Percentiles rank a stretch among this genome's conserved stretches.
Evolutionary conservation across 495 filamentous ascomycete genomes (phyloP).

Genomic region (Penicillium psychrofluorescens): DNA sequence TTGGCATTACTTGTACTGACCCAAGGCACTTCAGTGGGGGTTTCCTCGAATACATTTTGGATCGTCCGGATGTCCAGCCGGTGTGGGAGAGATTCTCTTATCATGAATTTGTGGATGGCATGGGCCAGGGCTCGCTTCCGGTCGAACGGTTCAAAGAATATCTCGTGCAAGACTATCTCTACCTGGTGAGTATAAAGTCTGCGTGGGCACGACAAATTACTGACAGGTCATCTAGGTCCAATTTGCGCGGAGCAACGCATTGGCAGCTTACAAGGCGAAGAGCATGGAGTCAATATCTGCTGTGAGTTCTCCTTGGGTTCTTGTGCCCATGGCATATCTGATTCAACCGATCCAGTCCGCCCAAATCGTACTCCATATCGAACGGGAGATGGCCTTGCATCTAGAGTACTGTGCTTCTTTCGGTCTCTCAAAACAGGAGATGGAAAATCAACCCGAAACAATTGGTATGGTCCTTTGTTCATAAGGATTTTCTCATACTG

Average conservation of each 20-base stretch:
- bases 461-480: constrained; percentile 45
- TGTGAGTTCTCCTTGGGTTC: constrained; percentile 24
- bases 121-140: constrained; percentile 69
- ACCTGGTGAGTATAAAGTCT: constrained; percentile 47
- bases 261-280: constrained; percentile 76
- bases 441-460: constrained; percentile 65
- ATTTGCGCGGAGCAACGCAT: constrained; percentile 75
- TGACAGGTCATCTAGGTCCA: constrained; percentile 49
- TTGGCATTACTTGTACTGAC: constrained; percentile 6
- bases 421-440: constrained; percentile 67
- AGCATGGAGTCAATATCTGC: constrained; percentile 64
- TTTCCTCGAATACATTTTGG: constrained; percentile 80
- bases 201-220: too few relatives aligned
- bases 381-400: constrained; percentile 74
- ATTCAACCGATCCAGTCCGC: constrained; percentile 47
- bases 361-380: constrained; percentile 62
- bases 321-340: not conserved
- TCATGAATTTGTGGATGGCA: constrained; percentile 70
- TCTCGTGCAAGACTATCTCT: constrained; percentile 84
- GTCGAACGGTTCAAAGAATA: constrained; percentile 74
- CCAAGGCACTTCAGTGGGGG: constrained; percentile 46
- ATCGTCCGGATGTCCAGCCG: constrained; percentile 59
- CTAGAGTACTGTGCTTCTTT: constrained; percentile 73
- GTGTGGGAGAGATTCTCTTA: constrained; percentile 69
- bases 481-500: constrained; percentile 29